A percentile compares a stretch with the other conserved stretches of the same genome.
Conservation (phyloP, 352 stramenopile genomes). For the Globisporangium spinosum region DNA sequence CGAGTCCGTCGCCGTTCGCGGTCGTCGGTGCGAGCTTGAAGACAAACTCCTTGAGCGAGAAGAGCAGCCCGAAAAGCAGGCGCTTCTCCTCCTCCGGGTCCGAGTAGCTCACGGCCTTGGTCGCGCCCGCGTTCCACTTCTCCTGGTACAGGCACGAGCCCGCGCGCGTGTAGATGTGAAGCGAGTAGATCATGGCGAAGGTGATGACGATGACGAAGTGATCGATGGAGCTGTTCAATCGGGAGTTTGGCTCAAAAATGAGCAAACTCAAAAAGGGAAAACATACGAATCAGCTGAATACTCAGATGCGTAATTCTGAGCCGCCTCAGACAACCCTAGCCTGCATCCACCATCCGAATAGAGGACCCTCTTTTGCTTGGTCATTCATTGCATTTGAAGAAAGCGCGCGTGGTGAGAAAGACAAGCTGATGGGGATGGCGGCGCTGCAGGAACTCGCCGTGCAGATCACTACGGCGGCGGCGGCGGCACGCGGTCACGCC, state of each 20-base stretch:
- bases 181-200: slow-evolving; percentile 85
- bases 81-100: slow-evolving; percentile 89
- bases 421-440: slow-evolving; percentile 30
- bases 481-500: background rate
- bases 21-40: slow-evolving; percentile 66
- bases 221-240: background rate
- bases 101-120: slow-evolving; percentile 65
- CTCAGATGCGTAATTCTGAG: background rate
- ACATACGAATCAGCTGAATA: background rate
- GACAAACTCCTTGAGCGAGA: slow-evolving; percentile 90
- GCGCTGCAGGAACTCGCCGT: slow-evolving; percentile 21
- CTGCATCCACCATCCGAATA: slow-evolving; percentile 2
- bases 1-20: slow-evolving; percentile 1
- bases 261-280: background rate
- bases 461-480: slow-evolving; percentile 18
- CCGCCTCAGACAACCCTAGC: background rate
- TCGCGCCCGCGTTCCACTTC: slow-evolving; percentile 72
- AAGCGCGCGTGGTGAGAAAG: background rate
- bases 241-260: background rate
- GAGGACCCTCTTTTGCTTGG: background rate
- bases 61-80: slow-evolving; percentile 90
- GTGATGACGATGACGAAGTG: background rate
- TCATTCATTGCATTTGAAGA: slow-evolving; percentile 7
- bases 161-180: slow-evolving; percentile 90
- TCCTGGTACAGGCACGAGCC: slow-evolving; percentile 89